These are phyloP conservation scores for Saccharomyces paradoxus DNA, from an alignment of 805 yeast genomes.

Conservation along the genomic window DNA sequence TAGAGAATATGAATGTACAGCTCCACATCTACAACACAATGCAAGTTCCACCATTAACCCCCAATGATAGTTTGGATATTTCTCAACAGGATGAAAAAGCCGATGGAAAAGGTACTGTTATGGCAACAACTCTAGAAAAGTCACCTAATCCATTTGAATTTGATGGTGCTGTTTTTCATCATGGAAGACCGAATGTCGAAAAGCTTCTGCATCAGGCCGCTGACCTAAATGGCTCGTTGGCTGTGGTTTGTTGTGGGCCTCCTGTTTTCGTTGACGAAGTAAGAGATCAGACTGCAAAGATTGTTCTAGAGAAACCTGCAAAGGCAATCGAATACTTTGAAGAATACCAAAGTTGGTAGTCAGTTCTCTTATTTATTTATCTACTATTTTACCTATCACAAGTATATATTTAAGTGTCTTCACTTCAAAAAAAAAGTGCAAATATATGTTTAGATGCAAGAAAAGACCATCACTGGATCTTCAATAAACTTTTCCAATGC, in stretches of 20 bases:
- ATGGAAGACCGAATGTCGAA: conserved; percentile 41
- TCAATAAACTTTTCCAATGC: too few relatives aligned
- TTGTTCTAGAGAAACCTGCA: conserved; percentile 31
- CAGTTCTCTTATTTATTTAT: not conserved
- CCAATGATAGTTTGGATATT: not conserved
- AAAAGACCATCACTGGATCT: too few relatives aligned
- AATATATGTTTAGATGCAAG: not conserved
- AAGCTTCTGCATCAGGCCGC: conserved; percentile 32
- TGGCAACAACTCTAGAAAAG: not conserved
- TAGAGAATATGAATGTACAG: conserved; percentile 11
- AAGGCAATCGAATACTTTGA: conserved; percentile 63
- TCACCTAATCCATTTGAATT: not conserved
- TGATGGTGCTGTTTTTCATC: conserved; percentile 31
- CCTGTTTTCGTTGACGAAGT: conserved; percentile 48
- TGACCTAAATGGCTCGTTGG: conserved; percentile 36
- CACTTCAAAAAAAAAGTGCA: too few relatives aligned
- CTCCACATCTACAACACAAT: conserved; percentile 14
- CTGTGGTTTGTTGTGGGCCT: conserved; percentile 57
- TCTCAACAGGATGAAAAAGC: conserved; percentile 1
- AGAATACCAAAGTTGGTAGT: conserved; percentile 65
- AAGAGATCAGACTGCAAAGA: conserved; percentile 40
- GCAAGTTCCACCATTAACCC: not conserved
- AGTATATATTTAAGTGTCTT: not conserved
- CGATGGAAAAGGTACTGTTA: not conserved
- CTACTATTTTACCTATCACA: not conserved